Percentiles rank a stretch among this genome's conserved stretches.
These are phyloP conservation scores for Cudoniella acicularis DNA, from an alignment of 495 filamentous ascomycete genomes.

Conservation along the genomic window DNA sequence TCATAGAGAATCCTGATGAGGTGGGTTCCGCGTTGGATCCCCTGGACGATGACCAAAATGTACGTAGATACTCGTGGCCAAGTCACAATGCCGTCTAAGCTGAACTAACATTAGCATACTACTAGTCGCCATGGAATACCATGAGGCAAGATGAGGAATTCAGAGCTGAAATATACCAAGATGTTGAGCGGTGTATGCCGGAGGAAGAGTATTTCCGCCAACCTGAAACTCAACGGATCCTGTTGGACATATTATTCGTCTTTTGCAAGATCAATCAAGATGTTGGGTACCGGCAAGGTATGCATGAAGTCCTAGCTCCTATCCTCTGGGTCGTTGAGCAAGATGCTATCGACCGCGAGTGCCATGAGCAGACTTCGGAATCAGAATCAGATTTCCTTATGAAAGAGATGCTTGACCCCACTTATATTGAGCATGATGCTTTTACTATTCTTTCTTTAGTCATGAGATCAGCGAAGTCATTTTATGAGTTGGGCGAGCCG, in stretches of 20 bases:
- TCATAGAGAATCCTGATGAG: conserved; percentile 77
- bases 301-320: conserved; percentile 93
- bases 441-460: conserved; percentile 80
- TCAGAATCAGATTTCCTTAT: conserved; percentile 45
- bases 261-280: conserved; percentile 91
- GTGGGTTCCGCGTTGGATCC: conserved; percentile 75
- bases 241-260: conserved; percentile 87
- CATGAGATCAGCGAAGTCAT: conserved; percentile 82
- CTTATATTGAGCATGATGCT: conserved; percentile 83
- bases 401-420: conserved; percentile 60
- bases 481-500: conserved; percentile 68
- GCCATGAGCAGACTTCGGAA: conserved; percentile 13
- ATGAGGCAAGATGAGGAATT: conserved; percentile 79
- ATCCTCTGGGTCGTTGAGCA: conserved; percentile 83
- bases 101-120: not conserved
- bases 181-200: conserved; percentile 89
- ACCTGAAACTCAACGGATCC: conserved; percentile 69
- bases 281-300: conserved; percentile 89
- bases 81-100: not conserved
- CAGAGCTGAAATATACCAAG: conserved; percentile 88
- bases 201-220: conserved; percentile 89
- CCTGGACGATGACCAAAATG: conserved; percentile 78
- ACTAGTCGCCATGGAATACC: conserved; percentile 83
- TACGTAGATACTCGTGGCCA: conserved; percentile 37
- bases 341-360: conserved; percentile 52